phyloP scores from a whole-genome alignment of 768 basidiomycete species.

The Rhizopogon vesiculosus region DNA sequence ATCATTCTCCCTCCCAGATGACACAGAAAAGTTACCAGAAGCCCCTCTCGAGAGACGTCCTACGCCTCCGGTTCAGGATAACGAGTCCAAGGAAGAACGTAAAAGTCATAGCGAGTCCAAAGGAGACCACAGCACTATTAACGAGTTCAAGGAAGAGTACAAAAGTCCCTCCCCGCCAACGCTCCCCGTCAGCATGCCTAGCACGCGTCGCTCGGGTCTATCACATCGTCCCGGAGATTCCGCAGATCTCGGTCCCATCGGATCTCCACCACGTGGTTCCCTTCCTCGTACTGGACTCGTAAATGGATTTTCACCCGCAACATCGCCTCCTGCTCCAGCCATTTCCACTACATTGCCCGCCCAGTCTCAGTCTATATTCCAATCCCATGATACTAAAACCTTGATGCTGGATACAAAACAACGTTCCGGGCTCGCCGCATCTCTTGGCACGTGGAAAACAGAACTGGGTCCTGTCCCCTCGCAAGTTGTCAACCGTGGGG shows the following conservation, averaged over 20 bases:
- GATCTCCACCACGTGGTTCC: slow-evolving; percentile 62
- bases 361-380: slow-evolving; percentile 44
- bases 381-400: slow-evolving; percentile 77
- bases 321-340: slow-evolving; percentile 43
- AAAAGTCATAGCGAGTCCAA: no score
- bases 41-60: slow-evolving; percentile 34
- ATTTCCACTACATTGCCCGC: slow-evolving; percentile 28
- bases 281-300: slow-evolving; percentile 25
- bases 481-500: slow-evolving; percentile 6
- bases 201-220: slow-evolving; percentile 39
- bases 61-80: slow-evolving; percentile 4
- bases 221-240: slow-evolving; percentile 31
- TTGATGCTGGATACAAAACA: slow-evolving; percentile 35
- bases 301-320: slow-evolving; percentile 52
- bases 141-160: slow-evolving; percentile 11
- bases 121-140: background rate
- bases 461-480: slow-evolving; percentile 20
- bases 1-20: slow-evolving; percentile 63
- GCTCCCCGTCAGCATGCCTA: slow-evolving; percentile 47
- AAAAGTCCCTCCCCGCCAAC: slow-evolving; percentile 40
- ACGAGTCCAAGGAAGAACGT: slow-evolving; percentile 6
- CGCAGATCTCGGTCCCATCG: slow-evolving; percentile 77
- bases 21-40: slow-evolving; percentile 41
- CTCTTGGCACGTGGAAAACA: slow-evolving; percentile 44
- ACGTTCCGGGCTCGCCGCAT: slow-evolving; percentile 54